Conservation (phyloP, 768 basidiomycete species). For the Strobilomyces echinocephalus region DNA sequence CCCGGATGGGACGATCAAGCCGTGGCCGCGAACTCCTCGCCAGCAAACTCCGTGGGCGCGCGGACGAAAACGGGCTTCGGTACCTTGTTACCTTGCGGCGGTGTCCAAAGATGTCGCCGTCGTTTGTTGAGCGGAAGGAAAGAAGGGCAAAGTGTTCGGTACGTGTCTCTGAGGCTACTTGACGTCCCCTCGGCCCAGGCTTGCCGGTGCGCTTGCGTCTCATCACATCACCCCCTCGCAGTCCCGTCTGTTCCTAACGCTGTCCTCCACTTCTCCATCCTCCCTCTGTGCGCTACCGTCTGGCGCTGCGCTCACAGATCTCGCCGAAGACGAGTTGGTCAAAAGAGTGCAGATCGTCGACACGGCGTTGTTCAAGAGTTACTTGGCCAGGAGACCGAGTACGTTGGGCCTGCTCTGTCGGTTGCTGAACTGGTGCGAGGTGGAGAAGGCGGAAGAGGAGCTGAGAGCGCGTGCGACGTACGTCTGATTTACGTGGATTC, state of each 20-base stretch:
- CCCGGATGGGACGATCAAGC: slow-evolving; percentile 86
- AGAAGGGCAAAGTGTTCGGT: slow-evolving; percentile 27
- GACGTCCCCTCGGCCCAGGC: too few species aligned
- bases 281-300: too few species aligned
- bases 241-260: slow-evolving; percentile 58
- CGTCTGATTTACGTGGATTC: slow-evolving; percentile 9
- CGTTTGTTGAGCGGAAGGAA: slow-evolving; percentile 46
- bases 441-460: slow-evolving; percentile 87
- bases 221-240: slow-evolving; percentile 58
- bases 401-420: slow-evolving; percentile 85
- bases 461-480: slow-evolving; percentile 75
- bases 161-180: too few species aligned
- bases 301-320: too few species aligned
- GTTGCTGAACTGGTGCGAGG: slow-evolving; percentile 95
- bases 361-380: too few species aligned
- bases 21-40: slow-evolving; percentile 17
- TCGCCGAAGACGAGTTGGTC: too few species aligned
- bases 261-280: slow-evolving; percentile 59
- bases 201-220: too few species aligned
- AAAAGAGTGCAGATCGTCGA: too few species aligned
- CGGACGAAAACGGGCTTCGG: slow-evolving; percentile 56
- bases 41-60: slow-evolving; percentile 46
- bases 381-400: slow-evolving; percentile 67
- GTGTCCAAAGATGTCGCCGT: slow-evolving; percentile 47
- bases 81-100: slow-evolving; percentile 34